A percentile compares a stretch with the other conserved stretches of the same genome.
Evolutionary conservation across 129 eudicot genomes (phyloP).

Genomic region (Smallanthus sonchifolius): DNA sequence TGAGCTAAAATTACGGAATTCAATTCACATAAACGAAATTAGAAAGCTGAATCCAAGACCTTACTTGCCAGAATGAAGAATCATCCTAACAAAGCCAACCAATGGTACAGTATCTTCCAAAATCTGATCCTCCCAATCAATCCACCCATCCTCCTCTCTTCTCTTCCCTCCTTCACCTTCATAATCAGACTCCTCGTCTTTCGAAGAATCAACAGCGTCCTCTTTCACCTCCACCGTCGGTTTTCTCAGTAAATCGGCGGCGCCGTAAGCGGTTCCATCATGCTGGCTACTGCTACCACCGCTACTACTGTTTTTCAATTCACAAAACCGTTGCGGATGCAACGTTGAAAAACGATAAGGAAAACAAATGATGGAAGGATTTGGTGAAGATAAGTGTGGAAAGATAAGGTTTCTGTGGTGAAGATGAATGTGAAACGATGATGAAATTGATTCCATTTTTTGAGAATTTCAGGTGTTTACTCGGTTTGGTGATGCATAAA

Average conservation of each 20-base stretch:
- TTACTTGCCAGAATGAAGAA: slow-evolving; percentile 96
- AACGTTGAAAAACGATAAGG: slow-evolving; percentile 20
- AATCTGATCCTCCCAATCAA: slow-evolving; percentile 94
- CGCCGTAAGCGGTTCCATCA: slow-evolving; percentile 26
- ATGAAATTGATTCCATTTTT: slow-evolving; percentile 26
- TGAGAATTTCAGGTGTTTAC: background rate
- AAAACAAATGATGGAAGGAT: slow-evolving; percentile 24
- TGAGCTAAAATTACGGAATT: background rate
- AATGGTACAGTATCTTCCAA: slow-evolving; percentile 90
- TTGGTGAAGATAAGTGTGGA: slow-evolving; percentile 32
- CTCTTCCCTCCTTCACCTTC: slow-evolving; percentile 29
- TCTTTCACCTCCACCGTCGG: slow-evolving; percentile 39
- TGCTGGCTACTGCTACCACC: slow-evolving; percentile 25
- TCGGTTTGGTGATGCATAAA: slow-evolving; percentile 3
- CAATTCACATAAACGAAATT: background rate
- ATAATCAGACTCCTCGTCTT: slow-evolving; percentile 20
- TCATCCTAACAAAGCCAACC: slow-evolving; percentile 89
- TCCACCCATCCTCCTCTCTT: slow-evolving; percentile 51
- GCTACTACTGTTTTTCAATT: slow-evolving; percentile 31
- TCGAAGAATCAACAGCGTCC: background rate
- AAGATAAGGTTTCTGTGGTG: slow-evolving; percentile 52
- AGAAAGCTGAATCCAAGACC: background rate
- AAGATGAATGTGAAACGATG: slow-evolving; percentile 23
- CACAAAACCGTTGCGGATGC: slow-evolving; percentile 15
- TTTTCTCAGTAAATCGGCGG: slow-evolving; percentile 57